Conservation (phyloP, 345 rosid species). For the Eucalyptus fibrosa region DNA sequence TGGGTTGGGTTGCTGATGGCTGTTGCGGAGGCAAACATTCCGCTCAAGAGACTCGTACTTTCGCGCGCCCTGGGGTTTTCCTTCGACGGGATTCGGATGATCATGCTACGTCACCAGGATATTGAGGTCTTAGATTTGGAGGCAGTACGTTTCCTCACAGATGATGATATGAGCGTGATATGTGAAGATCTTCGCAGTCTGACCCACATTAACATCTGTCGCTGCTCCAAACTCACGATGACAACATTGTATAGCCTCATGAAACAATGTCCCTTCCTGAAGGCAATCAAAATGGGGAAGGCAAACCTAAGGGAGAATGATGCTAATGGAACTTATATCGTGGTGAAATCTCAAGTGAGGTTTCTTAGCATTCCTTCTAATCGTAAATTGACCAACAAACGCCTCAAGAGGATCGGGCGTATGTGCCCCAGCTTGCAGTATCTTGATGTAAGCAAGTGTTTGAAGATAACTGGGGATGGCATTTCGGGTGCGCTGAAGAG, state of each 20-base stretch:
- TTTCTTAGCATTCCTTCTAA: constrained; percentile 26
- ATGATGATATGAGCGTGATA: neutral
- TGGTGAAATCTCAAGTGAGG: constrained; percentile 18
- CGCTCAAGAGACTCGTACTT: constrained; percentile 34
- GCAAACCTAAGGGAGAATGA: constrained; percentile 5
- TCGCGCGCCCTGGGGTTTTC: constrained; percentile 25
- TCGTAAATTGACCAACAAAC: constrained; percentile 26
- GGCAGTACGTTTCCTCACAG: neutral
- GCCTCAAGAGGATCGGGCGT: constrained; percentile 17
- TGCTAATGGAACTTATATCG: neutral
- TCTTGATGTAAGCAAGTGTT: constrained; percentile 31
- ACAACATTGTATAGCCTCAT: too few relatives aligned
- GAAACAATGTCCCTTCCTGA: neutral
- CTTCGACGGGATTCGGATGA: constrained; percentile 5
- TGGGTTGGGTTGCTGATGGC: constrained; percentile 30
- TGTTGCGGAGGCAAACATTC: constrained; percentile 41
- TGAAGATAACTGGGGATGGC: constrained; percentile 36
- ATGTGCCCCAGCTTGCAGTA: constrained; percentile 29
- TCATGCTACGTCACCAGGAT: accelerated
- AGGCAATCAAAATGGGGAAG: neutral
- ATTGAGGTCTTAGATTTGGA: neutral
- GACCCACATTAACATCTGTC: constrained; percentile 14
- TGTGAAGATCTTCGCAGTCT: neutral
- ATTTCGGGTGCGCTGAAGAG: constrained; percentile 19
- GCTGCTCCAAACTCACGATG: neutral